Percentiles rank a stretch among this genome's conserved stretches.
Evolutionary conservation across 108 stramenopile genomes (phyloP).

Genomic region (Nitzschia putrida): DNA sequence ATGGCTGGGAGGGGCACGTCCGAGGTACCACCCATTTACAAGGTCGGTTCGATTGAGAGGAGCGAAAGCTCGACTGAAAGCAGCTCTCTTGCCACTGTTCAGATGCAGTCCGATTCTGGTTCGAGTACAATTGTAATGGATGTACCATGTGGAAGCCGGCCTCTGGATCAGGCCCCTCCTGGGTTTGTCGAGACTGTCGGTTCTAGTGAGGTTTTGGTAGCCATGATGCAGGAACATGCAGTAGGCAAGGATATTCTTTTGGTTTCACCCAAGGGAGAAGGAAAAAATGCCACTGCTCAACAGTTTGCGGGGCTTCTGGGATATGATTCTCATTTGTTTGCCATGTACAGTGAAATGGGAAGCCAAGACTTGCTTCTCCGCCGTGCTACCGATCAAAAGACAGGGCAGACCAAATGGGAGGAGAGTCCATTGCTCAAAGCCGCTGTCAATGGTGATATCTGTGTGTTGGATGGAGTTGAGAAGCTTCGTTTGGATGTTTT

Average conservation of each 20-base stretch:
- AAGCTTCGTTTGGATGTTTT: conserved; percentile 68
- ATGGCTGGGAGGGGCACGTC: not conserved
- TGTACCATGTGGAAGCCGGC: not conserved
- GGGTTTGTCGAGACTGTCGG: conserved; percentile 46
- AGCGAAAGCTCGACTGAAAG: not conserved
- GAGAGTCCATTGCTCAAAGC: conserved; percentile 74
- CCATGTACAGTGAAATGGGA: conserved; percentile 74
- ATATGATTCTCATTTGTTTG: conserved; percentile 55
- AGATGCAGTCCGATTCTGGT: not conserved
- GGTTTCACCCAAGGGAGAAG: conserved; percentile 70
- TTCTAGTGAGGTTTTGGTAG: conserved; percentile 36
- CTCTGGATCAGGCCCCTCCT: not conserved
- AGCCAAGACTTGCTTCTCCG: conserved; percentile 73
- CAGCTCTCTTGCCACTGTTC: not conserved
- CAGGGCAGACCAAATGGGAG: conserved; percentile 79
- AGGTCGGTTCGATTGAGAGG: not conserved
- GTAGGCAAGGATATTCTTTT: conserved; percentile 58
- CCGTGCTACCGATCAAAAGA: conserved; percentile 60
- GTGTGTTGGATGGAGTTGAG: conserved; percentile 83
- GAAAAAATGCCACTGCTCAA: conserved; percentile 63
- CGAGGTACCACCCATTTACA: not conserved
- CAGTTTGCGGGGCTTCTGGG: conserved; percentile 50
- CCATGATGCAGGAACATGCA: conserved; percentile 56
- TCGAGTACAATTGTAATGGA: too few relatives aligned
- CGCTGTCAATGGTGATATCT: conserved; percentile 53